Evolutionary conservation across 1,284 basidiomycete genomes (phyloP).

Genomic region (Tilletia walkeri): DNA sequence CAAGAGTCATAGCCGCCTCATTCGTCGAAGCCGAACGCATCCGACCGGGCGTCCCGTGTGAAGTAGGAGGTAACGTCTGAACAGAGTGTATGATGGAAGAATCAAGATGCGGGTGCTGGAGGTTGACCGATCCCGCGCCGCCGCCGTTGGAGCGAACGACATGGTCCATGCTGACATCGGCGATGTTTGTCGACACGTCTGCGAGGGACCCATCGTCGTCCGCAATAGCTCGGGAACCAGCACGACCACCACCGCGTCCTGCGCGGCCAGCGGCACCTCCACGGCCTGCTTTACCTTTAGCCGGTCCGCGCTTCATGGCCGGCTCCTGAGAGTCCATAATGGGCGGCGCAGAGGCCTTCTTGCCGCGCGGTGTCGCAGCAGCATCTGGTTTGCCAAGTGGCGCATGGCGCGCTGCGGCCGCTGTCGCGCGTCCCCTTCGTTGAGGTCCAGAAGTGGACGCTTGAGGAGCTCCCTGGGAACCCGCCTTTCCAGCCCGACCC

Average conservation of each 20-base stretch:
- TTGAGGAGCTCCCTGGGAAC: background rate
- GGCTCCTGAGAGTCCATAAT: no score
- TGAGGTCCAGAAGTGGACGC: slow-evolving; percentile 6
- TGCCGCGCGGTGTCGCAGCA: background rate
- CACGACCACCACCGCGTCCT: slow-evolving; percentile 7
- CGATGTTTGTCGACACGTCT: slow-evolving; percentile 5
- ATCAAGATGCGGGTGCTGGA: slow-evolving; percentile 12
- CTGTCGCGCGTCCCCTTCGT: slow-evolving; percentile 1
- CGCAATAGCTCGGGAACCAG: background rate
- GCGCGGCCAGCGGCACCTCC: background rate
- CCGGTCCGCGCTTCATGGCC: no score
- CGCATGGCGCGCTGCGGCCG: slow-evolving; percentile 11
- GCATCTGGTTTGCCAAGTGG: background rate
- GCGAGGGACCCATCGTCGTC: slow-evolving; percentile 6
- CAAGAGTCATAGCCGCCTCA: slow-evolving; percentile 44
- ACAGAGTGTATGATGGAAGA: background rate
- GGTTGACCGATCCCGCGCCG: background rate
- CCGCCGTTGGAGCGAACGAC: background rate
- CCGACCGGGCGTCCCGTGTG: slow-evolving; percentile 8
- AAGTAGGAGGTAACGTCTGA: slow-evolving; percentile 10
- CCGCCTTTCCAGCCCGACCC: background rate
- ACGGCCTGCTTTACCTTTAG: no score
- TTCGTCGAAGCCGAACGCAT: slow-evolving; percentile 39
- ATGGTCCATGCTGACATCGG: background rate
- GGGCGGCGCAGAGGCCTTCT: background rate